Evolutionary conservation across 768 basidiomycete genomes (phyloP), one percentile per base, ranked within the genome.

Genomic region (Trametes coccinea): DNA sequence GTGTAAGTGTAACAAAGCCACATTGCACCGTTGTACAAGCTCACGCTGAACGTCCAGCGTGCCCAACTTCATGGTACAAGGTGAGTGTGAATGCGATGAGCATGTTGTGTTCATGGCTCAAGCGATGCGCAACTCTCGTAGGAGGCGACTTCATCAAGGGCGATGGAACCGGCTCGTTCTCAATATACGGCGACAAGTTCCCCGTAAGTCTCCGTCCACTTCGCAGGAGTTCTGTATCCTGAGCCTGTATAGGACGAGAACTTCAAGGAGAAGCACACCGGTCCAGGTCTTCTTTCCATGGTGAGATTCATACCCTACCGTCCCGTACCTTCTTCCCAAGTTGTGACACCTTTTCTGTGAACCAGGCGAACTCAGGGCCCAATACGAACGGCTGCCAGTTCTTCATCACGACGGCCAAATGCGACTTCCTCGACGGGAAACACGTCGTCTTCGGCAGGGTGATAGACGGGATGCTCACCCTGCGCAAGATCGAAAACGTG

Each of bases 1-100:
- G 90, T 93, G 92, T 93, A 78, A 72, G 75, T 71, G 8, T 0
- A 6, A 13, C 37, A 47, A 29, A 22, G 46, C n/a, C n/a, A n/a
- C n/a, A n/a, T n/a, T n/a, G n/a, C n/a, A n/a, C n/a, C n/a, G n/a
- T n/a, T n/a, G n/a, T n/a, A n/a, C n/a, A 17, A 13, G 11, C 48
- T n/a, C 5, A 30, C 11, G 10, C 13, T 11, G 48, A 22, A 29
- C 4, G 56, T 43, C 10, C 61, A 93, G 91, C 14, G 90, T 93
- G 22, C 90, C 87, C 5, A 92, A 92, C 69, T 99, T 98, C 76
- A 98, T 99, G 95, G 92, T 93, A 66, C 95, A 98, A 84, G 94
- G 94, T 81, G 55, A 29, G 73, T 11, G 22, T n/a, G 7, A 1
- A 33, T 43, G 45, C 37, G 37, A 40, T 49, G 27, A 2, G 7